Conservation (phyloP, 2,329 filamentous ascomycete genomes). For the Drechslerella stenobrocha region DNA sequence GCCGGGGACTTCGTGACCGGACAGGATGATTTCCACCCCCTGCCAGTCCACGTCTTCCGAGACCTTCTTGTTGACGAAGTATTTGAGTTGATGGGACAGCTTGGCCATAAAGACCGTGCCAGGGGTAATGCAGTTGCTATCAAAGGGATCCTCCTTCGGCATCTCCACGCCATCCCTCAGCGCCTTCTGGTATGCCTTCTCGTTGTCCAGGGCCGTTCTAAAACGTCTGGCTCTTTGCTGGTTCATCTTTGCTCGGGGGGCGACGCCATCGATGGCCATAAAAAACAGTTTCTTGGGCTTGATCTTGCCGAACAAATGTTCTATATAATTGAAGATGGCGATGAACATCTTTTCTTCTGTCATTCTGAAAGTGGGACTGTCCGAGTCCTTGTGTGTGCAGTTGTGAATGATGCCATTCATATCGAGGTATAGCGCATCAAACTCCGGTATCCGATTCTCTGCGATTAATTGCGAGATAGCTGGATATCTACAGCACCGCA, state of each 20-base stretch:
- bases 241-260: slow-evolving; percentile 98
- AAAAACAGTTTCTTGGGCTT: slow-evolving; percentile 98
- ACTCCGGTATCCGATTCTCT: slow-evolving; percentile 98
- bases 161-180: slow-evolving; percentile 85
- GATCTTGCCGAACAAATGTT: slow-evolving; percentile 97
- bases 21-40: slow-evolving; percentile 91
- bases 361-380: slow-evolving; percentile 86
- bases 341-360: slow-evolving; percentile 99
- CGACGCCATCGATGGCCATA: slow-evolving; percentile 98
- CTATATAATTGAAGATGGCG: slow-evolving; percentile 99
- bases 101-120: slow-evolving; percentile 98
- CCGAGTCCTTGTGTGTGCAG: slow-evolving; percentile 95
- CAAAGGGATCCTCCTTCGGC: slow-evolving; percentile 77
- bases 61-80: slow-evolving; percentile 98
- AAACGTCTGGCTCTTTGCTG: slow-evolving; percentile 95
- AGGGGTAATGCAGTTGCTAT: slow-evolving; percentile 98
- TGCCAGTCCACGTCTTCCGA: slow-evolving; percentile 98
- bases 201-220: slow-evolving; percentile 86
- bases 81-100: slow-evolving; percentile 88
- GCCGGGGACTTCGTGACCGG: slow-evolving; percentile 94
- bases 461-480: slow-evolving; percentile 97
- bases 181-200: slow-evolving; percentile 88
- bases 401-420: slow-evolving; percentile 99
- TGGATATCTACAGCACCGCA: slow-evolving; percentile 65
- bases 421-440: slow-evolving; percentile 93